Base-by-base conservation (phyloP, 2,329 filamentous ascomycete species). In the Alternaria conjuncta region DNA sequence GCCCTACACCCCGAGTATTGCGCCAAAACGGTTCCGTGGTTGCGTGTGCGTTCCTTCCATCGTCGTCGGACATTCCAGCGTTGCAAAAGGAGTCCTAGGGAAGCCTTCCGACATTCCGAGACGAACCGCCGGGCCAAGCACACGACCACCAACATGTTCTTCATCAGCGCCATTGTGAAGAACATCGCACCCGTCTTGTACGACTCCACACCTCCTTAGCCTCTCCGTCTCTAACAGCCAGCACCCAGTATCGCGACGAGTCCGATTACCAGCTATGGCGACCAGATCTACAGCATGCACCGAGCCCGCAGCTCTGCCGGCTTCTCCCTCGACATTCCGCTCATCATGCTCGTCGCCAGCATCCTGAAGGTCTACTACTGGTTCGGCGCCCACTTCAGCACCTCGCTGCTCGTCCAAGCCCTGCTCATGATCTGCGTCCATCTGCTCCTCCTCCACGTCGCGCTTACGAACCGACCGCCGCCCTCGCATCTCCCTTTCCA, bases 321-420 rank as follows among this genome's bases (percentile, higher is more conserved):
- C 30, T 90, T 90, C 79, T 90, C 88, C 15, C 81, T 90, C 69
- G 88, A 90, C 72, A 89, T 90, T 41, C 88, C 88, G 15, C 78
- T 90, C 71, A 90, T 90, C 68, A 90, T 90, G 88, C 86, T 90
- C 18, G 82, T 88, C 60, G 85, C 88, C 32, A 89, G 87, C 41
- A 88, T 90, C 61, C 75, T 89, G 18, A 90, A 90, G 76, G 79
- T 90, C 56, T 90, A 87, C 80, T 90, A 88, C 82, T 90, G 88
- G 88, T 86, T 89, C 73, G 87, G 87, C 67, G 85, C 86, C 12
- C 86, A 85, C 75, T 90, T 87, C 73, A 86, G 87, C 70, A 79
- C 81, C 55, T 83, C 87, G 18, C 82, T 90, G 44, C 83, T 90
- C 64, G 73, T 87, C 51, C 88, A 90, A 78, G 87, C 88, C 44